Base-by-base conservation (phyloP, 768 basidiomycete genomes). In the Lactarius deliciosus region DNA sequence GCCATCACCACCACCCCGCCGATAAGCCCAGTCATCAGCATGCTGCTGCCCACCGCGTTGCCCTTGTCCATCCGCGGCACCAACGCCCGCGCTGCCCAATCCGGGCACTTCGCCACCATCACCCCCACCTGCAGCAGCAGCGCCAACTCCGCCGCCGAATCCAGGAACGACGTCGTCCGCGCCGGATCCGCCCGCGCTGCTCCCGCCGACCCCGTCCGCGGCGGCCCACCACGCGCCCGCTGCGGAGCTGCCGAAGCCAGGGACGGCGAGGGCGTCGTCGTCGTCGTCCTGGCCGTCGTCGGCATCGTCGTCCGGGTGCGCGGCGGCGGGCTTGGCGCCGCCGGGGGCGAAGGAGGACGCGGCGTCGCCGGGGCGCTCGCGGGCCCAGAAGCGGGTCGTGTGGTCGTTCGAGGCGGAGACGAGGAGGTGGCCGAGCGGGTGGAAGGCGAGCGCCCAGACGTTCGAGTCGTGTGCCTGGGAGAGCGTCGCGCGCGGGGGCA, bases 401-500 rank as follows among this genome's bases (percentile, higher is more conserved):
- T 96, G 94, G 81, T 99, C 97, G 80, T 97, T 98, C n/a, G 91
- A 92, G 11, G 90, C 97, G 68, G 87, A 89, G 68, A 89, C 94
- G 72, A 99, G 88, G 72, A 98, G 83, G 77, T 98, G 96, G 0
- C 97, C 96, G 18, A 98, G 85, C 0, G 96, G 96, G 77, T 98
- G 96, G 83, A 88, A 99, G 4, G 94, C 86, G 69, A 99, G 85
- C 0, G 93, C 87, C 93, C 96, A 98, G 68, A 99, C 93, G 76
- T 96, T 95, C 36, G 92, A 94, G 80, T 99, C 97, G 82, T 99
- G 97, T 10, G 97, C 97, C 75, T 94, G 91, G n/a, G 91, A 89
- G 71, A 99, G 86, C 16, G 87, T 89, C 6, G 93, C 90, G 60
- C 92, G 88, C 0, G 94, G 92, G 3, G 80, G 76, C 7, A 68